Evolutionary conservation across 305 asterid species (phyloP).

Genomic region (Withania somnifera): DNA sequence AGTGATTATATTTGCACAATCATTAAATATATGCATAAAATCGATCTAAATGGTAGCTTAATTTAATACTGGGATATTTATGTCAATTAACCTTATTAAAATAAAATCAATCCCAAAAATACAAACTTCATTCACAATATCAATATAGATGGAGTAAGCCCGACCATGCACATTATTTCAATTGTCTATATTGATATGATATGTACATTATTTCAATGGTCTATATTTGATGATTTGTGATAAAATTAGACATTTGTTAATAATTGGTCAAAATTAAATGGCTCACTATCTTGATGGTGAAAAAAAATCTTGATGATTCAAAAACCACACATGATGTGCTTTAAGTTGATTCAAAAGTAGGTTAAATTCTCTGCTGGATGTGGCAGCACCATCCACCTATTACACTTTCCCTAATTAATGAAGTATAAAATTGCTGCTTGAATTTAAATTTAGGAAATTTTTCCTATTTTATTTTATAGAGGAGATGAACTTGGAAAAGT

Average conservation of each 20-base stretch:
- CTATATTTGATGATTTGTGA: background rate
- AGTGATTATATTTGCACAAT: background rate
- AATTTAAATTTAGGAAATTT: background rate
- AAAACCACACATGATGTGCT: background rate
- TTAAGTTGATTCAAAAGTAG: background rate
- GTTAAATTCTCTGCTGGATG: background rate
- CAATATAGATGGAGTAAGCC: background rate
- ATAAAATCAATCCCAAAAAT: background rate
- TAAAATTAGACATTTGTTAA: background rate
- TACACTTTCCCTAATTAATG: background rate
- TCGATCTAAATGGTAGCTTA: background rate
- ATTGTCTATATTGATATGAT: background rate
- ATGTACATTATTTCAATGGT: background rate
- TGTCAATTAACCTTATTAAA: background rate
- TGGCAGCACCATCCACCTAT: background rate
- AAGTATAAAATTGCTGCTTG: background rate
- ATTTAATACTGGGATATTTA: background rate
- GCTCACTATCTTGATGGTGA: background rate
- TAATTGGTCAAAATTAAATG: background rate
- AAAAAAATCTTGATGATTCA: background rate
- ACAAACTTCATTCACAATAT: background rate
- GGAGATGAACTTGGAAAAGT: slow-evolving; percentile 3
- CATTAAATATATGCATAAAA: background rate
- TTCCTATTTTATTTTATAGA: background rate
- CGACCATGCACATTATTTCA: background rate